These are phyloP conservation scores for Aquilaria malaccensis DNA, from an alignment of 345 rosid genomes.

Conservation along the genomic window DNA sequence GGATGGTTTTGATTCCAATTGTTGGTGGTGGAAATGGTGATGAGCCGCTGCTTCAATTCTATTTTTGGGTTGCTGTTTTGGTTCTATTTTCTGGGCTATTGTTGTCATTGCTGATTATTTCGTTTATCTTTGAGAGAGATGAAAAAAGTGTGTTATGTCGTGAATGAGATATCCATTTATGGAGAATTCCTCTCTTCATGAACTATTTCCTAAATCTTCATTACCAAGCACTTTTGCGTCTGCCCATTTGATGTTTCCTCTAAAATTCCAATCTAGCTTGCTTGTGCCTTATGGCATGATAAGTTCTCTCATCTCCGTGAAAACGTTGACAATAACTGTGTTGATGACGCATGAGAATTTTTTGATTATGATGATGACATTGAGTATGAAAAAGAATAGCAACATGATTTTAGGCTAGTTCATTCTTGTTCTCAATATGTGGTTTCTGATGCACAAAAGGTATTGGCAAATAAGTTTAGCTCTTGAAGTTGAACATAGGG, in stretches of 20 bases:
- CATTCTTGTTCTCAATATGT: conserved; percentile 14
- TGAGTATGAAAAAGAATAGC: conserved; percentile 13
- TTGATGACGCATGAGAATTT: conserved; percentile 11
- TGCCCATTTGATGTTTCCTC: conserved; percentile 45
- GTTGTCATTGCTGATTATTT: too few species aligned
- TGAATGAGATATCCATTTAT: conserved; percentile 58
- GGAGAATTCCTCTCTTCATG: conserved; percentile 32
- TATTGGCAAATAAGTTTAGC: conserved; percentile 20
- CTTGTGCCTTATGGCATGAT: conserved; percentile 38
- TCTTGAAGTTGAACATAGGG: conserved; percentile 52
- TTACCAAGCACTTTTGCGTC: conserved; percentile 21
- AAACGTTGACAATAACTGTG: conserved; percentile 31
- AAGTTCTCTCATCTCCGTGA: conserved; percentile 20
- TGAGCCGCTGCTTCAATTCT: too few species aligned
- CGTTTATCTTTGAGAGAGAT: too few species aligned
- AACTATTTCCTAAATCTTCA: conserved; percentile 41
- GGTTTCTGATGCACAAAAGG: conserved; percentile 29
- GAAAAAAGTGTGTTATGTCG: neutral
- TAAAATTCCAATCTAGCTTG: conserved; percentile 45
- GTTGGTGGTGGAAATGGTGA: too few species aligned
- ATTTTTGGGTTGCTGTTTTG: too few species aligned
- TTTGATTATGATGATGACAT: conserved; percentile 33
- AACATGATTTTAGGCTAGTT: neutral
- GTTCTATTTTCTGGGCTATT: too few species aligned
- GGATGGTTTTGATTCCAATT: too few species aligned